Conservation (phyloP, 257 asterid species). For the Solanum appendiculatum region DNA sequence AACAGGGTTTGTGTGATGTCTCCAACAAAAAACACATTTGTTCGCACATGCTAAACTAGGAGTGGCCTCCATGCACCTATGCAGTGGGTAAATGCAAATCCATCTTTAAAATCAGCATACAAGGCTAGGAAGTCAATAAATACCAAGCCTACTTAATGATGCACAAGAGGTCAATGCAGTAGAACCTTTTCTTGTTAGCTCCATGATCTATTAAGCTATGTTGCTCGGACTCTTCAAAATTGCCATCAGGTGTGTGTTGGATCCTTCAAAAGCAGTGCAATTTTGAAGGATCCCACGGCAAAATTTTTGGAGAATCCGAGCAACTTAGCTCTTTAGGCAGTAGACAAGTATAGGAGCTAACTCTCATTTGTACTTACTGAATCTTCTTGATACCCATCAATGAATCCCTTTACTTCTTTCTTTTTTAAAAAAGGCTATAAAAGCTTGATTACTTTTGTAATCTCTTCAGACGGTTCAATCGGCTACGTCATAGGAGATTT, state of each 20-base stretch:
- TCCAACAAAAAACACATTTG: constrained; percentile 98
- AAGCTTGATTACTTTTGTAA: not conserved
- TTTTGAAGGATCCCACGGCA: not conserved
- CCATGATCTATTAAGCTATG: not conserved
- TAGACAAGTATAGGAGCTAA: not conserved
- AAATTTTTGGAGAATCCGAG: not conserved
- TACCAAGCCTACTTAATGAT: not conserved
- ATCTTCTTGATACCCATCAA: not conserved
- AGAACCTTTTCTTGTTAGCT: not conserved
- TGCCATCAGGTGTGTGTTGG: not conserved
- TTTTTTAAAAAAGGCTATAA: not conserved
- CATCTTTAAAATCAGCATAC: not conserved
- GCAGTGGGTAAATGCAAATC: not conserved
- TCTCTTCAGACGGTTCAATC: not conserved
- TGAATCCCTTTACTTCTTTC: not conserved
- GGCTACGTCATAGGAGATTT: not conserved
- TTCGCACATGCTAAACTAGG: constrained; percentile 99
- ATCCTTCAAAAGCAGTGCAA: not conserved
- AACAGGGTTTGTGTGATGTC: constrained; percentile 98
- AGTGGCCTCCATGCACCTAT: constrained; percentile 98
- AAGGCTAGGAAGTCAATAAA: not conserved
- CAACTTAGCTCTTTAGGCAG: not conserved
- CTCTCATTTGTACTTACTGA: not conserved
- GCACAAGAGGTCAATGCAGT: not conserved
- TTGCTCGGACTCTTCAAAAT: not conserved